phyloP scores from a whole-genome alignment of 2,329 filamentous ascomycete genomes.

The Fusarium chaquense region DNA sequence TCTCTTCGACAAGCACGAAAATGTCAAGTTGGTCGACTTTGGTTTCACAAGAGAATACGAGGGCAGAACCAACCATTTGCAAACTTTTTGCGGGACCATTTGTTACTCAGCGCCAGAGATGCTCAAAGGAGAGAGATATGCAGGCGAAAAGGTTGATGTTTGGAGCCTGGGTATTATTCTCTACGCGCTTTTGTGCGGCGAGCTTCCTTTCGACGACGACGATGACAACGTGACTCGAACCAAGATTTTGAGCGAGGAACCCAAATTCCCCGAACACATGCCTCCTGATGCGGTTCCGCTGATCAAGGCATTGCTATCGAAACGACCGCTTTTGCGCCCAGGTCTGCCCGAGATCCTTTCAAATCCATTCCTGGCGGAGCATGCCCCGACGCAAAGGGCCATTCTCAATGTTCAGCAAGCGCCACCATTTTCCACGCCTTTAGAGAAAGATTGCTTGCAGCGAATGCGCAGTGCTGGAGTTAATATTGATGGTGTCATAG shows the following conservation, averaged over 20 bases:
- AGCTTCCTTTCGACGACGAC: conserved; percentile 96
- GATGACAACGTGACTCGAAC: conserved; percentile 88
- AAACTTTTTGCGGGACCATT: conserved; percentile 97
- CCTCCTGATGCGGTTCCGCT: conserved; percentile 81
- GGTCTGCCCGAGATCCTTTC: conserved; percentile 85
- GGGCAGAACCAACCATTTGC: conserved; percentile 91
- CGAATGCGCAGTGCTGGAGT: conserved; percentile 95
- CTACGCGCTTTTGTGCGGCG: conserved; percentile 83
- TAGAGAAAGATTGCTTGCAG: conserved; percentile 92
- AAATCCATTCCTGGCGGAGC: conserved; percentile 87
- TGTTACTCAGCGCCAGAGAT: conserved; percentile 99
- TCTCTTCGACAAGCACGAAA: conserved; percentile 93
- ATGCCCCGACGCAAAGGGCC: conserved; percentile 88
- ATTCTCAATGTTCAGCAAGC: conserved; percentile 86
- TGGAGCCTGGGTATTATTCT: conserved; percentile 91
- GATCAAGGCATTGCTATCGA: conserved; percentile 85
- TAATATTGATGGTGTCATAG: conserved; percentile 92
- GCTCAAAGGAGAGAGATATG: conserved; percentile 98
- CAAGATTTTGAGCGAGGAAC: conserved; percentile 87
- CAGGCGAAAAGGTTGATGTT: conserved; percentile 96
- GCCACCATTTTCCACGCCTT: conserved; percentile 82
- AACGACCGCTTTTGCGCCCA: conserved; percentile 86
- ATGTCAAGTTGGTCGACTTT: conserved; percentile 98
- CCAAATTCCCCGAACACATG: conserved; percentile 84
- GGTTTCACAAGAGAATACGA: conserved; percentile 98